These are phyloP conservation scores for Solanum ossicruentum DNA, from an alignment of 257 asterid species.

Conservation along the genomic window DNA sequence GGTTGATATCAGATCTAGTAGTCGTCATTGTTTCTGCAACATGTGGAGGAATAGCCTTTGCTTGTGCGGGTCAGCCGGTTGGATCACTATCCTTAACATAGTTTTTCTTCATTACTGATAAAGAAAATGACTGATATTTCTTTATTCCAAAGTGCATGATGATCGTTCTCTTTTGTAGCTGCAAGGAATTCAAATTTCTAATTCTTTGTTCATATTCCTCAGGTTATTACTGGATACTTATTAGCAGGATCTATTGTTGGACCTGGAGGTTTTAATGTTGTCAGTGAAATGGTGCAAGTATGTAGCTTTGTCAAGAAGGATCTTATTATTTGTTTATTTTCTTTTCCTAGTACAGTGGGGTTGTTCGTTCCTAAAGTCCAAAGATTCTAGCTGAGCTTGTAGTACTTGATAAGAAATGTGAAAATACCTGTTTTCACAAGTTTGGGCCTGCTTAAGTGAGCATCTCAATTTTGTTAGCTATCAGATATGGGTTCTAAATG, in stretches of 20 bases:
- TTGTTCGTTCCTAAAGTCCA: background rate
- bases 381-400: background rate
- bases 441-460: background rate
- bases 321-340: background rate
- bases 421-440: background rate
- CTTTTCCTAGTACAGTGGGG: background rate
- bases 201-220: constrained; percentile 13
- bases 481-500: background rate
- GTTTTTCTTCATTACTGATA: background rate
- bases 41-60: constrained; percentile 98
- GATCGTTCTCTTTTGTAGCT: background rate
- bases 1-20: constrained; percentile 96
- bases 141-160: background rate
- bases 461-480: background rate
- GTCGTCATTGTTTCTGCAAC: constrained; percentile 98
- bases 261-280: constrained; percentile 92
- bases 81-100: constrained; percentile 21
- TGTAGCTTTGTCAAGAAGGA: constrained; percentile 10
- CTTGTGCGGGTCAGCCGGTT: constrained; percentile 99
- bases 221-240: constrained; percentile 95
- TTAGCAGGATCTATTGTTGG: constrained; percentile 98
- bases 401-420: background rate
- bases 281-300: constrained; percentile 99
- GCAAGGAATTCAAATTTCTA: background rate
- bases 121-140: background rate